A percentile compares a stretch with the other conserved stretches of the same genome.
Evolutionary conservation across 1,139 yeast species (phyloP).

Genomic region (Saccharomycopsis crataegensis): DNA sequence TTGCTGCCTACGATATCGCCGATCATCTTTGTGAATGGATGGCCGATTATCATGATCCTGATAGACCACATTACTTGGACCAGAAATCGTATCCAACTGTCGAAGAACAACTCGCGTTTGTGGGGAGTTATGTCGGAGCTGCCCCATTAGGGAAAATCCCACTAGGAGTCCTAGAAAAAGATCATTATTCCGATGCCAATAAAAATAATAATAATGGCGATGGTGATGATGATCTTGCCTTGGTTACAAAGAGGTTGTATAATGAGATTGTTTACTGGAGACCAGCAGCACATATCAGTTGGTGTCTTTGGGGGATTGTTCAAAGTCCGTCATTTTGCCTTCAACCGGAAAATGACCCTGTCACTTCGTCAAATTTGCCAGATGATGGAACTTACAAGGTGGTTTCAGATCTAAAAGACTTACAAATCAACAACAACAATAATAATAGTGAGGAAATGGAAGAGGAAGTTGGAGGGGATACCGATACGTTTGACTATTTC

Average conservation of each 20-base stretch:
- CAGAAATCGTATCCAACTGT: constrained; percentile 54
- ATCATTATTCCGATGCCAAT: no score
- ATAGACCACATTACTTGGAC: constrained; percentile 50
- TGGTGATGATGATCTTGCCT: not conserved
- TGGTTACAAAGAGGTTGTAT: constrained; percentile 33
- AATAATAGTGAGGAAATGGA: constrained; percentile 19
- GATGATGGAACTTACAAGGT: constrained; percentile 21
- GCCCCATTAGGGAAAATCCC: constrained; percentile 22
- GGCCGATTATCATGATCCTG: constrained; percentile 78
- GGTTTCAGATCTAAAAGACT: constrained; percentile 20
- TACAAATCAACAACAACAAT: constrained; percentile 15
- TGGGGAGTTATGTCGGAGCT: constrained; percentile 64
- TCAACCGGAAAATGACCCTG: constrained; percentile 19
- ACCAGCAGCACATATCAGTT: constrained; percentile 66
- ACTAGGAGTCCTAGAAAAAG: constrained; percentile 14
- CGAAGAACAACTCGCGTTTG: constrained; percentile 61
- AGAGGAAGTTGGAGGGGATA: constrained; percentile 35
- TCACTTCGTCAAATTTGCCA: constrained; percentile 10
- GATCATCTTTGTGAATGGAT: constrained; percentile 95
- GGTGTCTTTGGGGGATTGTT: constrained; percentile 91
- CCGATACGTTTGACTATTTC: constrained; percentile 75
- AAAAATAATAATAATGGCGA: constrained; percentile 24
- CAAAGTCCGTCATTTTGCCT: constrained; percentile 46
- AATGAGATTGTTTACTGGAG: constrained; percentile 75
- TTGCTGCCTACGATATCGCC: constrained; percentile 83